Base-by-base conservation (phyloP, 2,329 filamentous ascomycete species). In the Epicoccum nigrum region DNA sequence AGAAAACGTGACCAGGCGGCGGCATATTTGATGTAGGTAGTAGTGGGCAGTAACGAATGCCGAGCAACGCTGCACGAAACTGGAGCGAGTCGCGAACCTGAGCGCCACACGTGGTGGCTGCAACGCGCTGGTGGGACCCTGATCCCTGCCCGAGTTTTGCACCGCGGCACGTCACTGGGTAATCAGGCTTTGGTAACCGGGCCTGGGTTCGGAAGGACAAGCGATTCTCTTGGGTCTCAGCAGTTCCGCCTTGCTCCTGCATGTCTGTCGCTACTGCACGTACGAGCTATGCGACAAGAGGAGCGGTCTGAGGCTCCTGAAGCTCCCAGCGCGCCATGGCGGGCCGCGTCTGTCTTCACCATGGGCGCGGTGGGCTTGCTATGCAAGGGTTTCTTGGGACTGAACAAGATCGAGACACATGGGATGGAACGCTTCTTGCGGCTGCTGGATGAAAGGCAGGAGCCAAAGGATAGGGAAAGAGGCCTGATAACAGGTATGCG, bases 401-500 rank as follows among this genome's bases (percentile, higher is more conserved):
- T 93, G 56, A 95, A 89, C 71, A 82, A 80, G 20, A 86, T 91
- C 38, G 86, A 97, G 71, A 84, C 90, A 4, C 81, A 86, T 63
- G 93, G 93, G 1, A 77, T 95, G 54, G 85, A 92, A 39, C 76
- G 80, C 9, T 94, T 99, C 59, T 76, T 94, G 28, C 79, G 85
- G 41, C 76, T 93, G 4, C 76, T 97, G 30, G 92, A 97, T 63
- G 81, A 83, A 60, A 83, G 93, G 55, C 80, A 81, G 60, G 82
- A 92, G 70, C 77, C 84, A 3, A 81, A 83, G 33, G 80, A 80
- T 42, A 85, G 91, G 58, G 79, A 87, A 50, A 83, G 86, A 63
- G 94, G 93, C 15, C 80, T 97, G 54, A 81, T 97, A 55, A 97
- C 93, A 59, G 90, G 89, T 91, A 77, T 54, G 78, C 50, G 39